Conservation (phyloP, 1,284 basidiomycete species). For the Boletus calvinii region DNA sequence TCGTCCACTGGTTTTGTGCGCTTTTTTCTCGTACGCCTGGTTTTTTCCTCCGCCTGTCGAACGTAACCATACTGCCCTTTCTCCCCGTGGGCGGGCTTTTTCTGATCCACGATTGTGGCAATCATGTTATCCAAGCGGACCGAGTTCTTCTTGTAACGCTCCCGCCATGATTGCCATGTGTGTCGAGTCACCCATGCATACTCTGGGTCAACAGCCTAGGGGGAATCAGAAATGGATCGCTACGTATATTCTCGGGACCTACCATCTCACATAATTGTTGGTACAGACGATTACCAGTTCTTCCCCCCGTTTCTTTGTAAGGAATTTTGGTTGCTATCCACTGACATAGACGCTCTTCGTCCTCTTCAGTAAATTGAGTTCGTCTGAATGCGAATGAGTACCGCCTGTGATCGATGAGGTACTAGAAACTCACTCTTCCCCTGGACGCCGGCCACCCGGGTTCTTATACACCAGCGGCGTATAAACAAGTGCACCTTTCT, state of each 20-base stretch:
- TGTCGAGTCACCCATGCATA: conserved; percentile 78
- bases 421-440: conserved; percentile 62
- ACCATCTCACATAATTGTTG: conserved; percentile 59
- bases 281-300: conserved; percentile 78
- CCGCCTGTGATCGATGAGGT: background rate
- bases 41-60: conserved; percentile 64
- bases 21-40: conserved; percentile 55
- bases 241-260: background rate
- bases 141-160: conserved; percentile 80
- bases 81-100: conserved; percentile 62
- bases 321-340: conserved; percentile 81
- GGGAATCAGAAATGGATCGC: conserved; percentile 10
- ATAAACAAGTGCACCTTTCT: conserved; percentile 58
- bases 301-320: conserved; percentile 72
- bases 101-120: conserved; percentile 60
- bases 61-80: conserved; percentile 79
- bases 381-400: conserved; percentile 44
- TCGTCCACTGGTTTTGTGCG: conserved; percentile 36
- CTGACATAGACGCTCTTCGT: conserved; percentile 66
- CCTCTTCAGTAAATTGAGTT: conserved; percentile 70
- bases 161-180: conserved; percentile 85
- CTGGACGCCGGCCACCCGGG: conserved; percentile 72
- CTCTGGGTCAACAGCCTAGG: conserved; percentile 56
- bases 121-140: conserved; percentile 63
- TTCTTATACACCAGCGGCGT: conserved; percentile 78